Conservation (phyloP, 257 asterid species). For the Solanum chilense region DNA sequence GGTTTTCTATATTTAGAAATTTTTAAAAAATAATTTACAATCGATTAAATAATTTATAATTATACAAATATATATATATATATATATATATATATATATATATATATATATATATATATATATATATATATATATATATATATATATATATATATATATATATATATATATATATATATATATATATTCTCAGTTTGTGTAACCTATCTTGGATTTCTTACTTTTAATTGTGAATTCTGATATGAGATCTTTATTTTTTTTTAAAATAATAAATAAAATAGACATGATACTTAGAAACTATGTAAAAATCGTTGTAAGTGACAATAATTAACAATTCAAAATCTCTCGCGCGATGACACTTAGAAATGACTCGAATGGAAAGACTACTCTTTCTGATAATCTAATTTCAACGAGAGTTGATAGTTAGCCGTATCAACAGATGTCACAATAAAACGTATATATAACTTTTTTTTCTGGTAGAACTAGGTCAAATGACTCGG, state of each 20-base stretch:
- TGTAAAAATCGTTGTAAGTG: neutral
- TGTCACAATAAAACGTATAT: neutral
- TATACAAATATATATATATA: accelerated
- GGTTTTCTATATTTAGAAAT: neutral
- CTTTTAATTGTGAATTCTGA: neutral
- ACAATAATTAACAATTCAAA: neutral
- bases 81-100: neutral
- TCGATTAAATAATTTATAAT: neutral
- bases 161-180: neutral
- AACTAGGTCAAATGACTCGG: neutral
- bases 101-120: neutral
- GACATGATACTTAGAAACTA: neutral
- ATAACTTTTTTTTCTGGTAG: neutral
- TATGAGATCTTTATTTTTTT: neutral
- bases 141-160: accelerated
- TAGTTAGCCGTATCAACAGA: neutral
- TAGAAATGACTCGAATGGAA: neutral
- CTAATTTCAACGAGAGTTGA: neutral
- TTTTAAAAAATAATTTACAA: neutral
- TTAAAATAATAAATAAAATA: neutral
- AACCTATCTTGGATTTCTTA: neutral
- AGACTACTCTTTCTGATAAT: neutral
- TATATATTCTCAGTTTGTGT: neutral
- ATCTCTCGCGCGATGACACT: accelerated
- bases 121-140: accelerated